These are phyloP conservation scores for Avena eriantha DNA, from an alignment of 176 grass and related monocot genomes.

Conservation along the genomic window DNA sequence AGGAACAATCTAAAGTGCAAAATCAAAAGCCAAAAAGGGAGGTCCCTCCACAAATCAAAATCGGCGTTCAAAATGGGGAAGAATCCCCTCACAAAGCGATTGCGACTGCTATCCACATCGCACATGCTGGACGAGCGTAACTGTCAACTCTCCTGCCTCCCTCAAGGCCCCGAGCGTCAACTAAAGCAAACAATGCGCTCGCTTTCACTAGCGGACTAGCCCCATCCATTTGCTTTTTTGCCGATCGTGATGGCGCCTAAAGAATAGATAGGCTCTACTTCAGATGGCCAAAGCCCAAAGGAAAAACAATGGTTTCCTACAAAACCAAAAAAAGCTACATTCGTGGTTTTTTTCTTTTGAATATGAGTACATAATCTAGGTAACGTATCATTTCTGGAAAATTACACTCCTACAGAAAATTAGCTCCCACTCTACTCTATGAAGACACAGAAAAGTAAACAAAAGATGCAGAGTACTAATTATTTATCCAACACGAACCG, in stretches of 20 bases:
- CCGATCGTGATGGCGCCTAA: constrained; percentile 39
- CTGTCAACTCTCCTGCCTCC: constrained; percentile 29
- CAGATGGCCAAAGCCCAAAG: constrained; percentile 25
- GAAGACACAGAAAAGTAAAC: too few relatives aligned
- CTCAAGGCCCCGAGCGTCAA: not conserved
- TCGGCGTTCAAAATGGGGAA: constrained; percentile 25
- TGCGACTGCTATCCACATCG: constrained; percentile 34
- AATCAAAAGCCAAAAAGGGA: not conserved
- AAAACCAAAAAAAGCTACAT: too few relatives aligned
- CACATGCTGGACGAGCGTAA: constrained; percentile 6
- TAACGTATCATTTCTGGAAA: too few relatives aligned
- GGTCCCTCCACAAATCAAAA: constrained; percentile 37
- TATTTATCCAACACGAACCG: too few relatives aligned
- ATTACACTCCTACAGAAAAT: too few relatives aligned
- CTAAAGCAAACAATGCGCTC: too few relatives aligned
- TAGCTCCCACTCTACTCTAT: too few relatives aligned
- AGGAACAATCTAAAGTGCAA: not conserved
- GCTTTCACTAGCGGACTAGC: not conserved
- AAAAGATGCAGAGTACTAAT: too few relatives aligned
- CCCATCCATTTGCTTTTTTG: constrained; percentile 35
- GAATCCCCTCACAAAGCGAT: not conserved
- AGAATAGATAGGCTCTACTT: too few relatives aligned
- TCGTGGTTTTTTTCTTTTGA: too few relatives aligned
- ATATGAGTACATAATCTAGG: too few relatives aligned
- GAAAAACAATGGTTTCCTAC: too few relatives aligned